Evolutionary conservation across 1,139 yeast genomes (phyloP).

Genomic region (Yamadazyma blattariae): DNA sequence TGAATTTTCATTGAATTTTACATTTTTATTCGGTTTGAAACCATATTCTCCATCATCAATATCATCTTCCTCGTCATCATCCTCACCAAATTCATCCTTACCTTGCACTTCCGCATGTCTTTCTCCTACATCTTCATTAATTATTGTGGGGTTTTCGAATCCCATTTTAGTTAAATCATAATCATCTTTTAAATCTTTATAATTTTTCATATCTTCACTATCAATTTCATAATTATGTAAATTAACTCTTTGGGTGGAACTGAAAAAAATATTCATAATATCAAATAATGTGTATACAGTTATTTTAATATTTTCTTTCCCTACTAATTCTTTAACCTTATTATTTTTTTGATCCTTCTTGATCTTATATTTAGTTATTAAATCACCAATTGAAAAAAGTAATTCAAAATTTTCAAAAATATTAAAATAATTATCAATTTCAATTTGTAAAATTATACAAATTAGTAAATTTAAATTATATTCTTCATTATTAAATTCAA

Average conservation of each 20-base stretch:
- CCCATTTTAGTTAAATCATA: slow-evolving; percentile 27
- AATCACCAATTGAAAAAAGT: slow-evolving; percentile 43
- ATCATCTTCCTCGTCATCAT: not conserved
- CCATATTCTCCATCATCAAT: not conserved
- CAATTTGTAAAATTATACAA: slow-evolving; percentile 35
- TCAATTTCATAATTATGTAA: slow-evolving; percentile 37
- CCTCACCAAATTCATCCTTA: not conserved
- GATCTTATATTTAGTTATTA: slow-evolving; percentile 17
- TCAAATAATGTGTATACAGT: slow-evolving; percentile 27
- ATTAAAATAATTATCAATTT: slow-evolving; percentile 35
- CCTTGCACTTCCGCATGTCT: not conserved
- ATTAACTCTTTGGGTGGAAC: slow-evolving; percentile 40
- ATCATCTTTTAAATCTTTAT: slow-evolving; percentile 34
- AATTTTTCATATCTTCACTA: slow-evolving; percentile 26
- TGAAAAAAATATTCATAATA: slow-evolving; percentile 30
- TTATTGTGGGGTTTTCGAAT: slow-evolving; percentile 3
- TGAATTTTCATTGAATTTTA: slow-evolving; percentile 15
- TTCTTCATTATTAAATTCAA: slow-evolving; percentile 16
- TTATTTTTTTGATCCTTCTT: slow-evolving; percentile 7
- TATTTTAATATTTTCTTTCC: not conserved
- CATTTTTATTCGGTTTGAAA: slow-evolving; percentile 7
- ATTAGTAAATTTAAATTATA: slow-evolving; percentile 26
- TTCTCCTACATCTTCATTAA: not conserved
- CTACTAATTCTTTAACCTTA: slow-evolving; percentile 12
- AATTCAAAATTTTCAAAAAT: slow-evolving; percentile 44